Percentiles rank a stretch among this genome's conserved stretches.
Conservation (phyloP, 2,329 filamentous ascomycete genomes). For the Aspergillus ustus region DNA sequence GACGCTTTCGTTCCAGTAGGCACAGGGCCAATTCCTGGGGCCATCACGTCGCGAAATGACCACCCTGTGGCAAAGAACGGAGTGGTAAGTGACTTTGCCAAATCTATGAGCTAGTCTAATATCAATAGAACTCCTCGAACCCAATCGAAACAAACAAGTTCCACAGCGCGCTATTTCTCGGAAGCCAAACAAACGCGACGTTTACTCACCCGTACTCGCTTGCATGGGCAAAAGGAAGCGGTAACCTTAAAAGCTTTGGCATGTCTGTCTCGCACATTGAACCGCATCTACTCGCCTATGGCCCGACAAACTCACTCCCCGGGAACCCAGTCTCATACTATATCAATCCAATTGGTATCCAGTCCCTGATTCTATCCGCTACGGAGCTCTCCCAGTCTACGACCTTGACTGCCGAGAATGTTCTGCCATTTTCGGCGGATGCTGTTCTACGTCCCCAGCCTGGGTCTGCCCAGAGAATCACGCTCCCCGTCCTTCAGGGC, state of each 20-base stretch:
- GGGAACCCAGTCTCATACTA: constrained; percentile 70
- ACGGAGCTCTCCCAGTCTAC: constrained; percentile 69
- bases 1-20: constrained; percentile 50
- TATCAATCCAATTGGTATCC: constrained; percentile 79
- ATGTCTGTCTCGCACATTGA: constrained; percentile 78
- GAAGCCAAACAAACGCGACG: constrained; percentile 68
- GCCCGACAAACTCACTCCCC: constrained; percentile 58
- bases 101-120: constrained; percentile 16
- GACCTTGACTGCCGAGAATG: constrained; percentile 56
- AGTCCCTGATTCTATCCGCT: constrained; percentile 80
- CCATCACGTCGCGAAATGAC: constrained; percentile 44
- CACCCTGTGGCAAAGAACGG: constrained; percentile 48
- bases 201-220: constrained; percentile 79
- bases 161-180: constrained; percentile 79
- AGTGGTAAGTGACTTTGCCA: constrained; percentile 37
- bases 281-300: constrained; percentile 68
- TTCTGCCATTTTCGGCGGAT: constrained; percentile 64
- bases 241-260: constrained; percentile 71
- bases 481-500: constrained; percentile 84
- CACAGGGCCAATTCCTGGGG: constrained; percentile 42
- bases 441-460: constrained; percentile 66
- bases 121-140: constrained; percentile 32
- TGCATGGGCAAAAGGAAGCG: constrained; percentile 68
- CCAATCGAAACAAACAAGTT: constrained; percentile 61
- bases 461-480: constrained; percentile 64